Evolutionary conservation across 2,329 filamentous ascomycete genomes (phyloP), one percentile per base, ranked within the genome.

Genomic region (Nothophaeocryptopus gaeumannii): DNA sequence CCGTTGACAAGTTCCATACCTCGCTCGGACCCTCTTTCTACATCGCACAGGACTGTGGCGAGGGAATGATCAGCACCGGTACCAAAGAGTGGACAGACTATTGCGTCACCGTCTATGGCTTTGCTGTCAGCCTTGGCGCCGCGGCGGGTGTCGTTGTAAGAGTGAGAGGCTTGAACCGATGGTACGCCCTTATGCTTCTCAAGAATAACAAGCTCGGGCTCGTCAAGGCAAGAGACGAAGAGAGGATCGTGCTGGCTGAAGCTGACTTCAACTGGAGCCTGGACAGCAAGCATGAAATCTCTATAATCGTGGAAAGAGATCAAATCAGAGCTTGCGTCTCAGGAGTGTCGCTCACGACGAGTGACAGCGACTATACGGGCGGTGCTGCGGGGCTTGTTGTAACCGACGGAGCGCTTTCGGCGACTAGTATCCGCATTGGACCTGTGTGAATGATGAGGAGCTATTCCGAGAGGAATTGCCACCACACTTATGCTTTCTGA

Each of bases 61-160:
- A 45, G n/a, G 43, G 43, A 29, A 29, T 35, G 13, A 38, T 45
- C n/a, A 37, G 26, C 15, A 11, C 15, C 7, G 43, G 43, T 5
- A 37, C 32, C 3, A 35, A 35, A 30, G 43, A 45, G 14, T 39
- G 43, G 43, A 30, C 10, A 12, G 34, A 45, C 26, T 45, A 45
- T 20, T 4, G 12, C 3, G 4, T 45, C 33, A 32, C 5, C 2
- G 33, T 38, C 2, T 9, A 4, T 5, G 26, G 30, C 13, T 15
- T 45, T 12, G 15, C 35, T 5, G 35, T 35, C 2, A 15, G 38
- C 30, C 33, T 30, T n/a, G 33, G 29, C n/a, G 32, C 20, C 14
- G 14, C 33, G 5, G 10, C 15, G 8, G 43, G 43, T 2, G 10
- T 31, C 7, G 14, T 7, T 30, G 43, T 35, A 15, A n/a, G 43